phyloP scores from a whole-genome alignment of 371 early-diverging fungal species.

The Zopfochytrium polystomum region DNA sequence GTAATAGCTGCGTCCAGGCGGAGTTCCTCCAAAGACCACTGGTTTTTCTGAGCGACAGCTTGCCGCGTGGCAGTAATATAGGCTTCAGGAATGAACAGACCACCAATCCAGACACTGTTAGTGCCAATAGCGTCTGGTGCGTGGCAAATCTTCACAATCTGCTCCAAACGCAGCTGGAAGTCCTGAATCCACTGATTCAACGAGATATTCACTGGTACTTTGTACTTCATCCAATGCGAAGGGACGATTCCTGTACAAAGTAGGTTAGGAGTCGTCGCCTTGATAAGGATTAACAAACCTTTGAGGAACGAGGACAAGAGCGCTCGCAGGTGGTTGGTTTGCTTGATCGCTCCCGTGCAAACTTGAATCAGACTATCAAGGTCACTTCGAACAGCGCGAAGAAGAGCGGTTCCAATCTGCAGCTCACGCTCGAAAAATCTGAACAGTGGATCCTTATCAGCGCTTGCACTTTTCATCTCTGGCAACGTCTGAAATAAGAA shows the following conservation, averaged over 20 bases:
- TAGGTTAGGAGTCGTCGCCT: background rate
- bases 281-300: constrained; percentile 27
- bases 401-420: constrained; percentile 59
- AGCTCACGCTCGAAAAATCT: constrained; percentile 84
- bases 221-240: constrained; percentile 73
- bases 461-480: constrained; percentile 20
- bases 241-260: constrained; percentile 61
- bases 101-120: constrained; percentile 79
- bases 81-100: constrained; percentile 87
- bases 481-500: background rate
- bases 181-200: constrained; percentile 74
- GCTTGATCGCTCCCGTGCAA: constrained; percentile 74
- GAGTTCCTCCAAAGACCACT: constrained; percentile 53
- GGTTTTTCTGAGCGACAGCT: constrained; percentile 62
- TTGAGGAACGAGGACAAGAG: constrained; percentile 67
- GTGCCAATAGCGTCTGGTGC: constrained; percentile 8
- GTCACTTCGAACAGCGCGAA: constrained; percentile 65
- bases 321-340: constrained; percentile 78
- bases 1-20: constrained; percentile 22
- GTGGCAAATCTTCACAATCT: constrained; percentile 58
- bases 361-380: constrained; percentile 61
- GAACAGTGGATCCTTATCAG: constrained; percentile 64
- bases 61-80: constrained; percentile 90
- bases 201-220: constrained; percentile 59
- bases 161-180: constrained; percentile 66